Evolutionary conservation across 2,329 filamentous ascomycete species (phyloP), one percentile per base, ranked within the genome.

Genomic region (Helicocarpus griseus): DNA sequence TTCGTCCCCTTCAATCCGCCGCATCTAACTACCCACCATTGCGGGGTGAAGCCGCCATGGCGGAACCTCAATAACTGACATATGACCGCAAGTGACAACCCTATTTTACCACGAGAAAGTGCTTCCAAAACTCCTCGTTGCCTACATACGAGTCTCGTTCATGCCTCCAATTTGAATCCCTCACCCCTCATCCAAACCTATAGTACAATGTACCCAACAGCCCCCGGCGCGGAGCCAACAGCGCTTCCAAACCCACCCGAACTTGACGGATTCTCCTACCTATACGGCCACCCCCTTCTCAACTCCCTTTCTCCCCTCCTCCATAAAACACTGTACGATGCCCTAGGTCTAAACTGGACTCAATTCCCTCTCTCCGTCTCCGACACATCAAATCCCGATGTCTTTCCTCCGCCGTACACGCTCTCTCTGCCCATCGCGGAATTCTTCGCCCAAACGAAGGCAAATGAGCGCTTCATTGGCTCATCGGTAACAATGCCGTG

Each of bases 401-500:
- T 64, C 33, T 66, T 65, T 53, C 64, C 63, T 0, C 65, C 64
- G 1, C 64, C 64, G 1, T 68, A 65, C 59, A 68, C 66, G 2
- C 55, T 51, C 19, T 69, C 66, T 2, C 66, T 66, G 2, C 58
- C 65, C 2, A 66, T 72, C 43, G 53, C 61, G 19, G 64, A 58
- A 28, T 70, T 66, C 55, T 55, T 71, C 5, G 57, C 57, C 36
- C 62, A 64, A 22, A 65, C 70, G 57, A n/a, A n/a, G n/a, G n/a
- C n/a, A n/a, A n/a, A 71, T 52, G 63, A 65, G 36, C 70, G 70
- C 51, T 69, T 70, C 50, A 64, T 71, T 79, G 83, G 84, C 50
- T 80, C 83, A 21, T 81, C 84, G 3, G 82, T 91, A 35, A 91
- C 87, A 19, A 93, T 91, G 87, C 87, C 87, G 0, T 83, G 88